Percentiles rank a stretch among this genome's conserved stretches.
phyloP scores from a whole-genome alignment of 768 basidiomycete species.

The Thelephora aurantiotincta region DNA sequence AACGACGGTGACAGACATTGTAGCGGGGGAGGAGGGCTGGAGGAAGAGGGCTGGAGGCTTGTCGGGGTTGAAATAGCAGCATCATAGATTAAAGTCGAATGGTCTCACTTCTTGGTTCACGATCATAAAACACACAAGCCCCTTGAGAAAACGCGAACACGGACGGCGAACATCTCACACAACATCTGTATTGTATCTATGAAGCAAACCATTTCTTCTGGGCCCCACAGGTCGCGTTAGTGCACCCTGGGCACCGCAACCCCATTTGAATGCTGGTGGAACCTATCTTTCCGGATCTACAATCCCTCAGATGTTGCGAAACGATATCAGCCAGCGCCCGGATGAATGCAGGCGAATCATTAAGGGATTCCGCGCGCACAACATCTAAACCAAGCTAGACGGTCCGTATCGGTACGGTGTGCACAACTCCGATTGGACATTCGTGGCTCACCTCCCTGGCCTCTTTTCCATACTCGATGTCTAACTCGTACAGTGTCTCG shows the following conservation, averaged over 20 bases:
- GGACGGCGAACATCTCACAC: too few relatives aligned
- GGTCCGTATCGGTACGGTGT: neutral
- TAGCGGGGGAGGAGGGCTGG: neutral
- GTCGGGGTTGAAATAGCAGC: too few relatives aligned
- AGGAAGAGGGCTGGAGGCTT: too few relatives aligned
- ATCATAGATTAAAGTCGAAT: too few relatives aligned
- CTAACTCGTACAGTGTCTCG: conserved; percentile 94
- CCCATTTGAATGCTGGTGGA: conserved; percentile 68
- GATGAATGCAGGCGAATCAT: conserved; percentile 92
- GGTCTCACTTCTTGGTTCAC: too few relatives aligned
- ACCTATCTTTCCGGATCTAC: conserved; percentile 35
- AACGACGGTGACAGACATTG: conserved; percentile 36
- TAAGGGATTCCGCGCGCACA: conserved; percentile 79
- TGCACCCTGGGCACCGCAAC: conserved; percentile 90
- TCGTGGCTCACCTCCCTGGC: conserved; percentile 60
- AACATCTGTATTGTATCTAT: too few relatives aligned
- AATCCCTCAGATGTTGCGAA: conserved; percentile 60
- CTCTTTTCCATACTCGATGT: conserved; percentile 86
- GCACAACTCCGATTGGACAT: neutral
- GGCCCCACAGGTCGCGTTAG: conserved; percentile 71
- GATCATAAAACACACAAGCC: too few relatives aligned
- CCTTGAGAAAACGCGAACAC: too few relatives aligned
- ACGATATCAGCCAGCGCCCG: conserved; percentile 89
- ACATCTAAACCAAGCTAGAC: conserved; percentile 81
- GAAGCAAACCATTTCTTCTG: conserved; percentile 80